phyloP scores from a whole-genome alignment of 2,329 filamentous ascomycete genomes.

The Hypoxylon sp. region DNA sequence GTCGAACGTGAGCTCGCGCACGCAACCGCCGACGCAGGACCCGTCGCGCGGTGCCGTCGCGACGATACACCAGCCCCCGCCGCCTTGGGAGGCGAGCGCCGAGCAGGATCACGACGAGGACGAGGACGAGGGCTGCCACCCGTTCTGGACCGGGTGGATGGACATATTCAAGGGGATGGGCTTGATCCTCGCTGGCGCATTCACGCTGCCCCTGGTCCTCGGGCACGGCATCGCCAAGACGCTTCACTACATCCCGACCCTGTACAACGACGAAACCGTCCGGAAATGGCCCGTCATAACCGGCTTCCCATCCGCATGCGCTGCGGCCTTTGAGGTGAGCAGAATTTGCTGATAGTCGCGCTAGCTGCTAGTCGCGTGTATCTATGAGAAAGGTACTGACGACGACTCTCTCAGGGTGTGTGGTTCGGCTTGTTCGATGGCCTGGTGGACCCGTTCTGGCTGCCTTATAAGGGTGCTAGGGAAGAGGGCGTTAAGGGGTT shows the following conservation, averaged over 20 bases:
- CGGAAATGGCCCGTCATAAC: slow-evolving; percentile 33
- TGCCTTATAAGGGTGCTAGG: slow-evolving; percentile 28
- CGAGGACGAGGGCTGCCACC: slow-evolving; percentile 28
- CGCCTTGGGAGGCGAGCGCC: slow-evolving; percentile 22
- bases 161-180: slow-evolving; percentile 27
- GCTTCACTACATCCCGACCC: slow-evolving; percentile 27
- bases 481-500: slow-evolving; percentile 29
- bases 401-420: slow-evolving; percentile 8
- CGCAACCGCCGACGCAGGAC: neutral
- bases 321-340: slow-evolving; percentile 22
- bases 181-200: slow-evolving; percentile 12
- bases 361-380: too few relatives aligned
- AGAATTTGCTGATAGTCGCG: too few relatives aligned
- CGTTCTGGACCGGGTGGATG: slow-evolving; percentile 34
- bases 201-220: slow-evolving; percentile 30
- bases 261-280: slow-evolving; percentile 30
- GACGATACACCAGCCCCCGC: slow-evolving; percentile 7
- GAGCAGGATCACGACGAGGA: slow-evolving; percentile 8
- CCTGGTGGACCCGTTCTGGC: slow-evolving; percentile 28
- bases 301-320: slow-evolving; percentile 27
- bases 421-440: slow-evolving; percentile 28
- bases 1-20: neutral
- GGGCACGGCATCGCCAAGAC: slow-evolving; percentile 32
- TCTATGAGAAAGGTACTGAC: too few relatives aligned
- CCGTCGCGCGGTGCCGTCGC: neutral